Evolutionary conservation across 2,329 filamentous ascomycete genomes (phyloP).

Genomic region (Berkeleyomyces rouxiae): DNA sequence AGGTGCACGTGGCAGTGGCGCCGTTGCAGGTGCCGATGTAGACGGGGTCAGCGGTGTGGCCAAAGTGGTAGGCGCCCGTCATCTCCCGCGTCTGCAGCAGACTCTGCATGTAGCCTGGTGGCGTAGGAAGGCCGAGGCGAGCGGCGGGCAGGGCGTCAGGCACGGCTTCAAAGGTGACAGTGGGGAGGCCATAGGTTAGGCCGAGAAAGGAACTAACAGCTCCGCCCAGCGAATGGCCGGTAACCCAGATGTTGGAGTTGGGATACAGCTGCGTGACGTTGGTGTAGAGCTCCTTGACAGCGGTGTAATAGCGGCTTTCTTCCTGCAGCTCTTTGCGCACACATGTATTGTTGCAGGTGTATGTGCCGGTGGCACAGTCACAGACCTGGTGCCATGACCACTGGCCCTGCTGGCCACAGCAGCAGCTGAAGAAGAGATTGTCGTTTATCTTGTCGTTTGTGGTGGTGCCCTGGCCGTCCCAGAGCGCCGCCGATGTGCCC

Average conservation of each 20-base stretch:
- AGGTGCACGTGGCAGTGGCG: conserved; percentile 72
- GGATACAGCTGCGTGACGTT: conserved; percentile 88
- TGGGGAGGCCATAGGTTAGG: conserved; percentile 76
- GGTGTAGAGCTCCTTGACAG: conserved; percentile 74
- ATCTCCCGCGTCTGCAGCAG: conserved; percentile 53
- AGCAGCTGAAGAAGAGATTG: conserved; percentile 96
- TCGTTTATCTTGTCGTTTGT: conserved; percentile 97
- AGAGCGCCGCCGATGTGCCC: conserved; percentile 76
- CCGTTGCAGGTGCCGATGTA: conserved; percentile 90
- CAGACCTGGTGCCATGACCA: conserved; percentile 86
- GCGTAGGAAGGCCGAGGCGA: conserved; percentile 69
- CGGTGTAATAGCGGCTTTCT: conserved; percentile 83
- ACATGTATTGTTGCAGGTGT: conserved; percentile 84
- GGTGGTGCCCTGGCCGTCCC: conserved; percentile 91
- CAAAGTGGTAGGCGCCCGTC: conserved; percentile 78
- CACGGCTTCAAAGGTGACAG: conserved; percentile 85
- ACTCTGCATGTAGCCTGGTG: conserved; percentile 58
- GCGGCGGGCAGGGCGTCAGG: conserved; percentile 77
- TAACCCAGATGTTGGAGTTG: conserved; percentile 67
- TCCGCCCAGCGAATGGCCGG: conserved; percentile 84
- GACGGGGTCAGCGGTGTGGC: conserved; percentile 88
- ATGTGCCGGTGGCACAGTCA: conserved; percentile 75
- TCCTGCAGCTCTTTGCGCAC: conserved; percentile 56
- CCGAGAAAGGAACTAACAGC: conserved; percentile 77
- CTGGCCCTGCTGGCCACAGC: conserved; percentile 83